Base-by-base conservation (phyloP, 2,329 filamentous ascomycete genomes). In the Aspergillus jensenii region DNA sequence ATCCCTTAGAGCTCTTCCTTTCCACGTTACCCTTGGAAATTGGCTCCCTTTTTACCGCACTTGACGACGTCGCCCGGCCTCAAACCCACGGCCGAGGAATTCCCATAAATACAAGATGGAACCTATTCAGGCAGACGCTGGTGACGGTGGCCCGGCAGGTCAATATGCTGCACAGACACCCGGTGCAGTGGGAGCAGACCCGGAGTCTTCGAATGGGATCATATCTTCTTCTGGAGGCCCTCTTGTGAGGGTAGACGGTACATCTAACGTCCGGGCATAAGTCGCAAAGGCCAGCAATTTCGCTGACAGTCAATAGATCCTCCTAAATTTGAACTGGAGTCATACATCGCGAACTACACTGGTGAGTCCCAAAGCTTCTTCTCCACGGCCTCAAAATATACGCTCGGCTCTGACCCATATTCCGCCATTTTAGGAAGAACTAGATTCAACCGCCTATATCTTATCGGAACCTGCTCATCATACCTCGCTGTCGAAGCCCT, bases 241-340 rank as follows among this genome's bases (percentile, higher is more conserved):
- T 6, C 61, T 58, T 11, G 59, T 71, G 25, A 71, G 67, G 46
- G 68, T 74, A 6, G 67, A 73, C 45, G 72, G 72, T 73, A 65
- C 31, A 65, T 44, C 12, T 39, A 9, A 2, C 12, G n/a, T 17
- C 12, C 15, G 35, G 35, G 6, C 35, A n/a, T 33, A n/a, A 19
- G 12, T 14, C 48, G 23, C 37, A 44, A 17, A 54, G 17, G 27
- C 17, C 6, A 23, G 6, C 12, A 25, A 31, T 21, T 40, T 17
- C 12, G 40, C 45, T 58, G 17, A 54, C 9, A 15, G 3, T 45
- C 15, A n/a, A 21, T 39, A 93, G 90, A 91, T 48, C 76, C 84
- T 6, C 93, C 93, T 9, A 96, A 93, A 71, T 88, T 98, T 66
- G 95, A 98, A 68, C 84, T 99, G 43, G 91, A 97, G 60, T 85